Base-by-base conservation (phyloP, 805 yeast genomes). In the Nakazawaea peltata region DNA sequence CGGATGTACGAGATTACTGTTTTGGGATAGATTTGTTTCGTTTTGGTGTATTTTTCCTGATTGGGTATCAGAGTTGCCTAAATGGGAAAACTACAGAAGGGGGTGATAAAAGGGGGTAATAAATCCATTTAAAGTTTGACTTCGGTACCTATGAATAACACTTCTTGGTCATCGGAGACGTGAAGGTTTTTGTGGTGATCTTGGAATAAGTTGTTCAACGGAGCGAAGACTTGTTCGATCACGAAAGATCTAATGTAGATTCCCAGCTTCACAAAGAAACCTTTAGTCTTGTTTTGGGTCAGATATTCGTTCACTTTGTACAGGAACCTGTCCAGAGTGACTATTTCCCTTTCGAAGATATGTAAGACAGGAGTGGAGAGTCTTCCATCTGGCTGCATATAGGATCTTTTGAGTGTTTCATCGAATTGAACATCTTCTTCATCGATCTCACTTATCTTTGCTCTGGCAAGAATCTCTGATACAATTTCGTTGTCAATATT, bases 331-430 rank as follows among this genome's bases (percentile, higher is more conserved):
- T 39, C 36, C n/a, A 49, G 41, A 13, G 32, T 38, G 18, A 50
- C 44, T 14, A 43, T 25, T 30, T 48, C 49, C 11, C 41, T 43
- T 17, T 53, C 57, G 37, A 53, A 47, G 18, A 53, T 34, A 26
- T 54, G 57, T 16, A 50, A 44, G 11, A 54, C 41, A 5, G 50
- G n/a, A 34, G 35, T 15, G 4, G 5, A n/a, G 19, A 27, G 19
- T 6, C 12, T 27, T 7, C 29, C 29, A 12, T 27, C 29, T 13
- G 12, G 17, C 8, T 15, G 6, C 5, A 27, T 6, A 16, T 6
- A 13, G 5, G 5, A 6, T 7, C 15, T 15, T 16, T 15, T 13
- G 12, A 27, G 7, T n/a, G n/a, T n/a, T 10, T 25, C 13, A 8
- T 7, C 13, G 10, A 25, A 6, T 15, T 13, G 17, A 7, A n/a